A percentile compares a stretch with the other conserved stretches of the same genome.
Conservation (phyloP, 208 protist genomes). For the Tritrichomonas foetus region DNA sequence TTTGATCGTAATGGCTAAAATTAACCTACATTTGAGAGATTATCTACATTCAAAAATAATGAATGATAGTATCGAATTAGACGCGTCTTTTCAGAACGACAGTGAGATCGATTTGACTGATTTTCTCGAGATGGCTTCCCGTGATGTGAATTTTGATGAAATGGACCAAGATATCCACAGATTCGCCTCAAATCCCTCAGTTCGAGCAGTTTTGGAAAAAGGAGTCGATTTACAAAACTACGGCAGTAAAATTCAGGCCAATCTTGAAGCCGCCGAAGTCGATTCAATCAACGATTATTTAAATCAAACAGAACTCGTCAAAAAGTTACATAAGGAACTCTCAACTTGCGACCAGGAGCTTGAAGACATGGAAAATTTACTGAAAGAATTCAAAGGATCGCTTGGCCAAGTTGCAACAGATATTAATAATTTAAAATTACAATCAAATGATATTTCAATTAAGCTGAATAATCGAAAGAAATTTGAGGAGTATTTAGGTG, state of each 20-base stretch:
- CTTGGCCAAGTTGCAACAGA: conserved; percentile 22
- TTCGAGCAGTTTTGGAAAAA: background rate
- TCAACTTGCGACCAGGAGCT: background rate
- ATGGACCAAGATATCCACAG: background rate
- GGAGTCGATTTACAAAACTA: conserved; percentile 3
- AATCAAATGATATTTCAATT: background rate
- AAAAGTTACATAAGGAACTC: background rate
- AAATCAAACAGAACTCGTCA: background rate
- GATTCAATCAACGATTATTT: background rate
- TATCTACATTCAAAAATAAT: no score
- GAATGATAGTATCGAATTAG: no score
- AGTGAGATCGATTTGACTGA: no score
- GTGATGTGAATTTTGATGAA: conserved; percentile 25
- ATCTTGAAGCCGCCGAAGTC: background rate
- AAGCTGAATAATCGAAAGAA: conserved; percentile 24
- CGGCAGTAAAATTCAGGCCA: background rate
- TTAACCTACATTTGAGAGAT: no score
- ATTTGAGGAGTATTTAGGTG: background rate
- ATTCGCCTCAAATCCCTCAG: conserved; percentile 19
- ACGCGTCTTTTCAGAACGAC: no score
- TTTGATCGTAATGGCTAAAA: no score
- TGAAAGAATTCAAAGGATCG: background rate
- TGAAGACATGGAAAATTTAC: background rate
- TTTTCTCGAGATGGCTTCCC: background rate
- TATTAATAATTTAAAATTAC: background rate